Evolutionary conservation across 352 stramenopile genomes (phyloP).

Genomic region (Globisporangium barbulae): DNA sequence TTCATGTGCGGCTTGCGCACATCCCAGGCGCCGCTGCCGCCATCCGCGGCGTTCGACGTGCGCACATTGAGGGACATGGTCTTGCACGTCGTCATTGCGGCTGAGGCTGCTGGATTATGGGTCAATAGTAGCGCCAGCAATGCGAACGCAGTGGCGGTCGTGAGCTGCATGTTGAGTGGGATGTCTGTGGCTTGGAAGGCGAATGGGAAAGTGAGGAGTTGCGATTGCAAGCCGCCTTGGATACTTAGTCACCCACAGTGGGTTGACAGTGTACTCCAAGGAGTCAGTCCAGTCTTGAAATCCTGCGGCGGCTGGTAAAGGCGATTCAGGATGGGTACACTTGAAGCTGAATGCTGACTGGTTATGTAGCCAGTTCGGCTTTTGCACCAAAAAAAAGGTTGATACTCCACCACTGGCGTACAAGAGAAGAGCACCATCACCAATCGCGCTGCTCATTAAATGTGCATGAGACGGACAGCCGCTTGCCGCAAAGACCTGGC

Average conservation of each 20-base stretch:
- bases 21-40: slow-evolving; percentile 38
- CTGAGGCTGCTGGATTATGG: neutral
- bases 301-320: too few species aligned
- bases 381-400: too few species aligned
- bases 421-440: too few species aligned
- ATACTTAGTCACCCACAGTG: neutral
- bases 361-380: too few species aligned
- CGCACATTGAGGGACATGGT: slow-evolving; percentile 77
- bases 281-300: too few species aligned
- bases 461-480: too few species aligned
- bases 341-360: too few species aligned
- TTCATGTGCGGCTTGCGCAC: slow-evolving; percentile 44
- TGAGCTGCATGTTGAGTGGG: slow-evolving; percentile 1
- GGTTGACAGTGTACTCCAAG: too few species aligned
- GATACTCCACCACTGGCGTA: too few species aligned
- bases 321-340: too few species aligned
- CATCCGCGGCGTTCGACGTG: slow-evolving; percentile 42
- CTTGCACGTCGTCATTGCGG: slow-evolving; percentile 10
- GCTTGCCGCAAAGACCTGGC: too few species aligned
- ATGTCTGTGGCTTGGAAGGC: neutral
- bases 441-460: too few species aligned
- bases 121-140: neutral
- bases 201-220: slow-evolving; percentile 1
- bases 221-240: neutral
- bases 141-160: slow-evolving; percentile 1